Evolutionary conservation across 2,329 filamentous ascomycete species (phyloP), one percentile per base, ranked within the genome.

Genomic region (Sporothrix sp.): DNA sequence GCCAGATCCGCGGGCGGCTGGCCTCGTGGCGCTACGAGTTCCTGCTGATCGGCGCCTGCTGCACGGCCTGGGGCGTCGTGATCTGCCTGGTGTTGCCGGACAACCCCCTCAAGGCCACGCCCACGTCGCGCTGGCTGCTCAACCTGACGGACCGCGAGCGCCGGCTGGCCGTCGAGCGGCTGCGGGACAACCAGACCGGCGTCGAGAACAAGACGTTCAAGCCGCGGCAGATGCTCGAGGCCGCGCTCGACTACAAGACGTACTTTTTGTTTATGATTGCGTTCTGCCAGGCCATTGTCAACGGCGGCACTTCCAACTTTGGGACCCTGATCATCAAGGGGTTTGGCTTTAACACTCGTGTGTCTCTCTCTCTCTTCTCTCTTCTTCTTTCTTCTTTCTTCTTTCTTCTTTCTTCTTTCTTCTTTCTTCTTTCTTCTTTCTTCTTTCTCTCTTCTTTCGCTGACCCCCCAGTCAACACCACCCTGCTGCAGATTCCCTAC

Each of bases 11-110:
- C 35, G 78, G 75, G 13, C 66, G 69, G 1, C 67, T 84, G 18
- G 68, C 73, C 0, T 75, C 73, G 0, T 85, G 81, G 81, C 78
- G 77, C 59, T 85, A 81, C 56, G 80, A 85, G 50, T 85, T 85
- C 59, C 64, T 86, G 14, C 73, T 85, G n/a, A 79, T 79, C 4
- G 70, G 70, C 7, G 69, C 75, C 1, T 67, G 83, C 18, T 83
- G 78, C 52, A 68, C 75, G 14, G 52, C 69, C 11, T 84, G 80
- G 73, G 81, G 76, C 2, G 69, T 82, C 7, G 64, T 78, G 10
- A 75, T 83, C 59, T 68, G 74, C 37, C 61, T 79, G 16, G 64
- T 79, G 36, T 68, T 82, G 2, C 78, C 79, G 2, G 77, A 81
- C 58, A 75, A 72, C 0, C 79, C 78, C 0, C 68, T 75, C 1